These are phyloP conservation scores for Dorcoceras hygrometricum DNA, from an alignment of 257 asterid genomes.

Conservation along the genomic window DNA sequence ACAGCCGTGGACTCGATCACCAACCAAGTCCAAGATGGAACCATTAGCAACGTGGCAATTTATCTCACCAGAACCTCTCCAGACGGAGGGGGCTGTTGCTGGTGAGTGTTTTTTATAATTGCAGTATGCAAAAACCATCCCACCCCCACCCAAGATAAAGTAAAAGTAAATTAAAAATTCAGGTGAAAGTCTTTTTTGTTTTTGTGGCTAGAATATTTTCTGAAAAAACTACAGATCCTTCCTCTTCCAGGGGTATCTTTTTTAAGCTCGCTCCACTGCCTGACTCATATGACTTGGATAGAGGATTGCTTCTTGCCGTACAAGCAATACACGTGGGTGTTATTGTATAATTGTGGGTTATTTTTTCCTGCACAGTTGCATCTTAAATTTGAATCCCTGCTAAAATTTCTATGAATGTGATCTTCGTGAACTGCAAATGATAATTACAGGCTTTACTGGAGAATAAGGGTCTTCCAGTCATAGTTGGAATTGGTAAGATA, in stretches of 20 bases:
- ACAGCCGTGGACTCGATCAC: constrained; percentile 99
- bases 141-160: constrained; percentile 1
- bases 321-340: constrained; percentile 85
- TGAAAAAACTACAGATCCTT: constrained; percentile 70
- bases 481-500: constrained; percentile 91
- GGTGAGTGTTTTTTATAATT: constrained; percentile 42
- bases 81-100: constrained; percentile 44
- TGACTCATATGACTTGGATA: constrained; percentile 89
- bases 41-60: constrained; percentile 90
- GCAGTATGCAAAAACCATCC: constrained; percentile 22
- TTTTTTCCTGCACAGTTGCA: constrained; percentile 19
- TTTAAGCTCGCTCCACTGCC: constrained; percentile 91
- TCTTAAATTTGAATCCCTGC: constrained; percentile 18
- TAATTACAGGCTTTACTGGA: constrained; percentile 83
- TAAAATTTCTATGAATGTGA: constrained; percentile 18
- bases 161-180: constrained; percentile 17
- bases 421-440: constrained; percentile 21
- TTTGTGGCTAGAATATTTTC: constrained; percentile 37
- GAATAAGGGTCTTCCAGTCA: constrained; percentile 91
- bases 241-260: constrained; percentile 64
- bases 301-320: constrained; percentile 95
- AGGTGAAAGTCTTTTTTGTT: constrained; percentile 8
- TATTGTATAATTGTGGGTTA: constrained; percentile 13
- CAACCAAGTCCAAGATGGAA: constrained; percentile 88
- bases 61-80: constrained; percentile 47